Base-by-base conservation (phyloP, 192 early-diverging fungal species). In the Nowakowskiella sp. region DNA sequence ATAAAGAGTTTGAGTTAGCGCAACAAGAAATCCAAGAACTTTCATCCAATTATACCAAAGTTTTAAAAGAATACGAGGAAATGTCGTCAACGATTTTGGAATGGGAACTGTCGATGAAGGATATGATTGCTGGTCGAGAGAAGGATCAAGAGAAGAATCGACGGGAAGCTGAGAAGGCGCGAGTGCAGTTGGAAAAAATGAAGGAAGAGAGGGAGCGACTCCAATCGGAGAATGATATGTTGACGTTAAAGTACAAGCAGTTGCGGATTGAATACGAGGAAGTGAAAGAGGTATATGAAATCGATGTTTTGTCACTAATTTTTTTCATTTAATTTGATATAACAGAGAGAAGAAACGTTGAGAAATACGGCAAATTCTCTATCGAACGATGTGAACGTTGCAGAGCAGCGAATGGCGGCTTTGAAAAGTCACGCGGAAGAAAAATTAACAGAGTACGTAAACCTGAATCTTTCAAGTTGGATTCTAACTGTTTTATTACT, bases 1-100 rank as follows among this genome's bases (percentile, higher is more conserved):
- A 71, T 19, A 49, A 54, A n/a, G 67, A 71, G 36, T 69, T 69
- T 70, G 66, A 63, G 7, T 43, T 71, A 6, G 57, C 50, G 5
- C 65, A 71, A 43, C 22, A 51, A 22, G 70, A 71, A 46, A 48
- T 71, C 16, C 44, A 55, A 10, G 70, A 69, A 4, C 30, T 62
- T 19, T 50, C 55, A 24, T 10, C 31, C n/a, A 58, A 42, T 16
- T 21, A 51, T 25, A 42, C 7, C 0, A 22, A 50, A 16, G 58
- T 42, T 3, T 7, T 28, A 24, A 61, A 70, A 13, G 51, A 29
- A 13, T 31, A 48, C 9, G 22, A 29, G 13, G 30, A 42, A 13
- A 59, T 69, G 7, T 24, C 55, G 32, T 49, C n/a, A 21, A 69
- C 70, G 2, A 30, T 71, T 25, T 16, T 23, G 6, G 36, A 68